phyloP scores from a whole-genome alignment of 2,329 filamentous ascomycete species.

The Grosmannia clavigera region DNA sequence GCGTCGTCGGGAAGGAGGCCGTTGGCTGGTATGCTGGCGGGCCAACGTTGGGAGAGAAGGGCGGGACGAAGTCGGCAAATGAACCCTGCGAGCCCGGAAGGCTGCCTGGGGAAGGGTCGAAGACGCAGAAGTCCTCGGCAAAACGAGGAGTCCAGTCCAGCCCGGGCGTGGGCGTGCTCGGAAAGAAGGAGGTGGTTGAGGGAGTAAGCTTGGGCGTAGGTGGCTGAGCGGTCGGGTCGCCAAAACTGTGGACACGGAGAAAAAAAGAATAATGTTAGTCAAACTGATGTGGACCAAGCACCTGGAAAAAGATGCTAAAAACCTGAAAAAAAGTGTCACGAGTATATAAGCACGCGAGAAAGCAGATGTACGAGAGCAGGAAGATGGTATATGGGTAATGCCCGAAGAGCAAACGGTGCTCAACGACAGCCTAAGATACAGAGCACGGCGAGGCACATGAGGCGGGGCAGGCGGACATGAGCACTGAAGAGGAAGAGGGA shows the following conservation, averaged over 20 bases:
- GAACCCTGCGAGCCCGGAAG: slow-evolving; percentile 32
- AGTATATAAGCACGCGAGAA: neutral
- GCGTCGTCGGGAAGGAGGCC: slow-evolving; percentile 6
- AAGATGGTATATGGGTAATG: neutral
- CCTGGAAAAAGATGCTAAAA: neutral
- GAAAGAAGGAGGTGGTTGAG: slow-evolving; percentile 32
- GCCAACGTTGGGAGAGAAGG: slow-evolving; percentile 17
- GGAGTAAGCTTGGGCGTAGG: slow-evolving; percentile 47
- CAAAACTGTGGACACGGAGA: slow-evolving; percentile 36
- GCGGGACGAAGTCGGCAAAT: slow-evolving; percentile 31
- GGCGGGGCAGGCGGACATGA: neutral
- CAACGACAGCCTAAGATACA: neutral
- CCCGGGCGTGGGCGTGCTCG: slow-evolving; percentile 20
- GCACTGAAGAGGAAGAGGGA: neutral
- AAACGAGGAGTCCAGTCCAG: slow-evolving; percentile 46
- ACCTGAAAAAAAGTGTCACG: neutral
- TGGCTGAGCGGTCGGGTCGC: slow-evolving; percentile 49
- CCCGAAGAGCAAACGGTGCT: neutral
- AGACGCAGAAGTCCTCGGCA: slow-evolving; percentile 53
- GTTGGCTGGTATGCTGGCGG: slow-evolving; percentile 16
- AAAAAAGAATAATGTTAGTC: slow-evolving; percentile 8
- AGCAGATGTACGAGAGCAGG: neutral
- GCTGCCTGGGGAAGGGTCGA: slow-evolving; percentile 51
- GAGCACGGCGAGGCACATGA: neutral
- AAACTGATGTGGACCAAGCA: slow-evolving; percentile 7